phyloP scores from a whole-genome alignment of 768 basidiomycete species.

The Termitomyces eurrhizus region DNA sequence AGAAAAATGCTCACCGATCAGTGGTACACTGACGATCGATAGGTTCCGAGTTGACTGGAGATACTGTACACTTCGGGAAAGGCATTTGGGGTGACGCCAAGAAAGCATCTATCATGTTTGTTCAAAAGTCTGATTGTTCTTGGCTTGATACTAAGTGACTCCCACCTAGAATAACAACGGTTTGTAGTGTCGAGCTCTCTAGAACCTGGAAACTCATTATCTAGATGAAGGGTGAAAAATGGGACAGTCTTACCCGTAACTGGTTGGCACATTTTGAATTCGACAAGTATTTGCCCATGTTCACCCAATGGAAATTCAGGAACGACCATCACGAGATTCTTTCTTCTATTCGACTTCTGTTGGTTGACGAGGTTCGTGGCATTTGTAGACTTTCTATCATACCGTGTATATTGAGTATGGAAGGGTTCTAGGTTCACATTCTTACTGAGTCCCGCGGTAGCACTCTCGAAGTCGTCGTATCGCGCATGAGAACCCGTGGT shows the following conservation, averaged over 20 bases:
- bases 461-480: slow-evolving; percentile 91
- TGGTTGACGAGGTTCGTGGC: slow-evolving; percentile 79
- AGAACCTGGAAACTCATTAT: background rate
- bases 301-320: slow-evolving; percentile 31
- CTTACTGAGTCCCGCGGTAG: slow-evolving; percentile 89
- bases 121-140: slow-evolving; percentile 4
- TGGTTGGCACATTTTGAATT: slow-evolving; percentile 42
- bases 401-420: background rate
- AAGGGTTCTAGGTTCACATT: slow-evolving; percentile 70
- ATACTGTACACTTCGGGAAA: slow-evolving; percentile 67
- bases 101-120: slow-evolving; percentile 75
- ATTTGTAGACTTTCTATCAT: background rate
- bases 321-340: slow-evolving; percentile 61
- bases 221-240: slow-evolving; percentile 78
- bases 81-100: slow-evolving; percentile 73
- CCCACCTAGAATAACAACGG: slow-evolving; percentile 67
- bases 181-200: slow-evolving; percentile 25
- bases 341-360: slow-evolving; percentile 70
- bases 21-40: background rate
- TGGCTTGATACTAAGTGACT: background rate
- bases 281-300: background rate
- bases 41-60: slow-evolving; percentile 93
- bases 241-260: slow-evolving; percentile 89
- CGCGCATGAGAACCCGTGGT: slow-evolving; percentile 83
- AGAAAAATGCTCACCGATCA: background rate